Percentiles rank a stretch among this genome's conserved stretches.
phyloP scores from a whole-genome alignment of 2,329 filamentous ascomycete species.

The Cordyceps cateniannulata region DNA sequence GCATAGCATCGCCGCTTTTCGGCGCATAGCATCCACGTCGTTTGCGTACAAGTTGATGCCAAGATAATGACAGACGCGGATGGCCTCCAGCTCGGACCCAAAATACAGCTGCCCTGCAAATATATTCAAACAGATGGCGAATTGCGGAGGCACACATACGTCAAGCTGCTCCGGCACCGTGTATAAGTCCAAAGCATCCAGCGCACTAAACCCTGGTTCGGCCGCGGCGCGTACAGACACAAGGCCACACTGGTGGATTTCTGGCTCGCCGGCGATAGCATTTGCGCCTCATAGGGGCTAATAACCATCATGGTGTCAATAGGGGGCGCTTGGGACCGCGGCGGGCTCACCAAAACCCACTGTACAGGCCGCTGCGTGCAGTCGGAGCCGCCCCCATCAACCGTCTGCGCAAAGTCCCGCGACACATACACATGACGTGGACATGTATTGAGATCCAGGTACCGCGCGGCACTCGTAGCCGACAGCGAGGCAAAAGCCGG shows the following conservation, averaged over 20 bases:
- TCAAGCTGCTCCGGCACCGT: neutral
- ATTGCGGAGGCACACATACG: neutral
- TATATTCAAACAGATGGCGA: slow-evolving; percentile 43
- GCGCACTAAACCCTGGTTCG: neutral
- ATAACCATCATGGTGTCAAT: slow-evolving; percentile 41
- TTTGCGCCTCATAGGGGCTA: slow-evolving; percentile 54
- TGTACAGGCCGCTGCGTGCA: neutral
- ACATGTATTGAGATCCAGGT: neutral
- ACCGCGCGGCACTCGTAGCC: neutral
- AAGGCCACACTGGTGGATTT: slow-evolving; percentile 29
- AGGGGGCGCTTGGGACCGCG: neutral
- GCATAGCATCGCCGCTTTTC: no score
- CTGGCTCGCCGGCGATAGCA: slow-evolving; percentile 34
- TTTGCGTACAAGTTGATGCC: slow-evolving; percentile 30
- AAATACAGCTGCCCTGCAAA: slow-evolving; percentile 66
- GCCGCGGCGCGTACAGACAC: slow-evolving; percentile 35
- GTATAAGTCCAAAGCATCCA: neutral
- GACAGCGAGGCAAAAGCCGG: neutral
- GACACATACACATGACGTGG: neutral
- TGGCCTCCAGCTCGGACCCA: slow-evolving; percentile 46
- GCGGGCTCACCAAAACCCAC: neutral
- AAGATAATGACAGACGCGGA: slow-evolving; percentile 41
- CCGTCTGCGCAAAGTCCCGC: neutral
- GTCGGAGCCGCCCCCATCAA: neutral
- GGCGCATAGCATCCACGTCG: neutral